Evolutionary conservation across 2,329 filamentous ascomycete species (phyloP), one percentile per base, ranked within the genome.

Genomic region (Sporothrix schenckii): DNA sequence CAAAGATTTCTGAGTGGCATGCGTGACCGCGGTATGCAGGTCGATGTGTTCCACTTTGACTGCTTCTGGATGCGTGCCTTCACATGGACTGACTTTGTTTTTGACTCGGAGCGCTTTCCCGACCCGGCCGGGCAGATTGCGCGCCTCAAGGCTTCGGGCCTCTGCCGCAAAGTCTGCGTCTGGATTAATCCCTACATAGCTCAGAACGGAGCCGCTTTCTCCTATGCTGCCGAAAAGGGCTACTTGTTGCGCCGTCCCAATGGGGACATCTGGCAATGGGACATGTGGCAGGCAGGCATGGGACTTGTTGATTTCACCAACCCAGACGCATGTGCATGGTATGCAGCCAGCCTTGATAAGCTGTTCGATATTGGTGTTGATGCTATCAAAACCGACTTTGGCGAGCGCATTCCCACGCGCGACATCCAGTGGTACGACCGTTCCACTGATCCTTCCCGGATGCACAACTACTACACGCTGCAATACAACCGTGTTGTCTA

Each of bases 391-490:
- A 92, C 90, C 9, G 90, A 92, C 76, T 92, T 92, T 77, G 90
- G 89, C 69, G 90, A 92, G 80, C 85, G 90, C 34, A 89, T 92
- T 69, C 90, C 90, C 0, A 86, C 85, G 5, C 82, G 85, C 65
- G 87, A 90, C 74, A 86, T 92, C 6, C 82, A 86, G 73, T 92
- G 89, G 85, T 82, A 87, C 76, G 88, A 92, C 74, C 76, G 80
- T 63, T 82, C 81, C 5, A 78, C 83, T 54, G 88, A 92, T 74
- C 85, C 89, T 1, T 81, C 81, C 66, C 86, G 86, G 75, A 92
- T 92, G 90, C 91, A 92, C 80, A 92, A 92, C 79, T 92, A 87
- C 80, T 92, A 92, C 78, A 84, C 90, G n/a, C 89, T 90, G 76
- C 79, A 89, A 3, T 92, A 91, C 81, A 92, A 92, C 83, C 86